These are phyloP conservation scores for Paramyrothecium sp. DNA, from an alignment of 2,329 filamentous ascomycete species.

Conservation along the genomic window DNA sequence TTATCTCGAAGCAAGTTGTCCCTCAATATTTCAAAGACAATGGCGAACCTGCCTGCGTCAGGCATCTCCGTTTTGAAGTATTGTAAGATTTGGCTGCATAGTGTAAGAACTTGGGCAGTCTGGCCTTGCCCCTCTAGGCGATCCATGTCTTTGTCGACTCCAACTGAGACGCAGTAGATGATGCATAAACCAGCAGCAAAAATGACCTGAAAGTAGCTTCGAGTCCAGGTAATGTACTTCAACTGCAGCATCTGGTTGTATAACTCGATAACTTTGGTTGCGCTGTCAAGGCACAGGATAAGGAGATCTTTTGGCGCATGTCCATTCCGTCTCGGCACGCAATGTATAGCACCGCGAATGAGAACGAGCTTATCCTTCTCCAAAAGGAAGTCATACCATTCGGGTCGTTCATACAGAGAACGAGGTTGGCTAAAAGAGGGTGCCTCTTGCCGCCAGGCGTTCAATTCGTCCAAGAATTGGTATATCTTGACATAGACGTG, in stretches of 20 bases:
- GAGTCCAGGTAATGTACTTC: slow-evolving; percentile 37
- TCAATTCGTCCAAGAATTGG: slow-evolving; percentile 29
- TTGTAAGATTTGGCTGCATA: slow-evolving; percentile 2
- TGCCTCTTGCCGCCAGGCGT: slow-evolving; percentile 29
- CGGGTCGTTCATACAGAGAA: slow-evolving; percentile 39
- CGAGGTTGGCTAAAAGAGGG: slow-evolving; percentile 29
- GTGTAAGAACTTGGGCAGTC: not conserved
- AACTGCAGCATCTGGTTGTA: slow-evolving; percentile 34
- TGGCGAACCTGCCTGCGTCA: slow-evolving; percentile 13
- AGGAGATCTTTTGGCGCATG: slow-evolving; percentile 29
- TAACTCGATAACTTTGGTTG: slow-evolving; percentile 32
- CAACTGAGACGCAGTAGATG: slow-evolving; percentile 24
- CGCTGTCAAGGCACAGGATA: slow-evolving; percentile 29
- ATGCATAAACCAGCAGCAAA: slow-evolving; percentile 41
- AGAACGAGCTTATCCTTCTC: slow-evolving; percentile 38
- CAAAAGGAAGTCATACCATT: slow-evolving; percentile 42
- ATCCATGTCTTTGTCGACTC: not conserved
- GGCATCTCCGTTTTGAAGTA: slow-evolving; percentile 12
- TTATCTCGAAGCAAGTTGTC: slow-evolving; percentile 5
- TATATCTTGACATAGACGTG: slow-evolving; percentile 22
- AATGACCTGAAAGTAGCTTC: slow-evolving; percentile 47
- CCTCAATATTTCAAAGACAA: slow-evolving; percentile 15
- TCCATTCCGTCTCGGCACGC: slow-evolving; percentile 30
- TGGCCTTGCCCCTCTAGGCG: not conserved
- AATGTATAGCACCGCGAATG: slow-evolving; percentile 37